These are phyloP conservation scores for Scutellaria barbata DNA, from an alignment of 257 asterid genomes.

Conservation along the genomic window DNA sequence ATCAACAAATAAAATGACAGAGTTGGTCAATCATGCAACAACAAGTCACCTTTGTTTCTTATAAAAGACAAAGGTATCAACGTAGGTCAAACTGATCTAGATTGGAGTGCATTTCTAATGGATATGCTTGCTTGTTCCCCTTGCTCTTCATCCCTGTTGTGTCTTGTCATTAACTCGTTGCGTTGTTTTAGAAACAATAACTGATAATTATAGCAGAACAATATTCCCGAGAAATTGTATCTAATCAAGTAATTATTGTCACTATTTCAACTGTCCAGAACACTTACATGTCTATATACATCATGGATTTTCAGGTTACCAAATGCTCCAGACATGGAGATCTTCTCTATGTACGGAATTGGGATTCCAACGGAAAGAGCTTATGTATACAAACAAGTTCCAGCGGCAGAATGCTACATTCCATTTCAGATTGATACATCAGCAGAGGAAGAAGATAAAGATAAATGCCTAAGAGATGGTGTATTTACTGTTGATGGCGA, in stretches of 20 bases:
- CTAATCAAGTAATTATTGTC: neutral
- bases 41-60: no score
- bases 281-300: constrained; percentile 5
- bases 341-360: constrained; percentile 71
- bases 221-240: neutral
- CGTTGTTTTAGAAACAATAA: neutral
- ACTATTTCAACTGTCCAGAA: neutral
- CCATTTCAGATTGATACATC: constrained; percentile 81
- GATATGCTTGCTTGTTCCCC: neutral
- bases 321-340: constrained; percentile 86
- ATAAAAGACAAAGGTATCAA: no score
- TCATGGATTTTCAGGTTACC: constrained; percentile 59
- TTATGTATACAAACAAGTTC: constrained; percentile 59
- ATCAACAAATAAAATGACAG: neutral
- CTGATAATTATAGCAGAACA: neutral
- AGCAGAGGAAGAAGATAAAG: constrained; percentile 50
- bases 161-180: neutral
- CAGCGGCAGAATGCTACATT: constrained; percentile 71
- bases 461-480: constrained; percentile 64
- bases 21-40: no score
- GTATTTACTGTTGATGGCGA: constrained; percentile 73
- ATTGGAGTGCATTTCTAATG: neutral
- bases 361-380: constrained; percentile 85
- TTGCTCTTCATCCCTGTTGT: neutral
- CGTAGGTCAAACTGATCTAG: neutral